Conservation (phyloP, 768 basidiomycete species). For the Naganishia randhawae region DNA sequence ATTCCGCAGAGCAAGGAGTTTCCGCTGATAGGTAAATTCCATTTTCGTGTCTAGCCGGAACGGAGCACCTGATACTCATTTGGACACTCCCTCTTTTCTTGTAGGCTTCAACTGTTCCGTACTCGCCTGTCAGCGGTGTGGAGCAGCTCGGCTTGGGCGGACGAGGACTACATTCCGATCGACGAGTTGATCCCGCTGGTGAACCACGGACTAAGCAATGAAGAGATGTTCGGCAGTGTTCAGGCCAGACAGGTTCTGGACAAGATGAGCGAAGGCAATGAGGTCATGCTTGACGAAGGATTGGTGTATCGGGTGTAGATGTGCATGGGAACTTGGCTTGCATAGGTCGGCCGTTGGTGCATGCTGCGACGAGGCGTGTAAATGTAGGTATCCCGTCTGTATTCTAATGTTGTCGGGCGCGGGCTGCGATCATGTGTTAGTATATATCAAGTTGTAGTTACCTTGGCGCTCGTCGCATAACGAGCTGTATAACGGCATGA, state of each 20-base stretch:
- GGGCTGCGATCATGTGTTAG: no score
- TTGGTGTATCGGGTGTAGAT: slow-evolving; percentile 77
- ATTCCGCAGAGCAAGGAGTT: slow-evolving; percentile 23
- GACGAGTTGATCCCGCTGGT: slow-evolving; percentile 66
- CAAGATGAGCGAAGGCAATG: slow-evolving; percentile 69
- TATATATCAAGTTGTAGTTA: no score
- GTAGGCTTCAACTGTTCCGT: slow-evolving; percentile 75
- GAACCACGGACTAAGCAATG: slow-evolving; percentile 69
- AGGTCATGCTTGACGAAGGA: slow-evolving; percentile 83
- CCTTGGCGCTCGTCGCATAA: no score
- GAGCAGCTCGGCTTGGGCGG: slow-evolving; percentile 59
- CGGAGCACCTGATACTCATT: no score
- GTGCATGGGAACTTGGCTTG: no score
- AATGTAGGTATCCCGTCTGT: no score
- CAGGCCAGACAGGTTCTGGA: slow-evolving; percentile 73
- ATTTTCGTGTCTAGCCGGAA: no score
- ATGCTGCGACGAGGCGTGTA: no score
- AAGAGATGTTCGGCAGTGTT: slow-evolving; percentile 68
- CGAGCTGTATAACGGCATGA: no score
- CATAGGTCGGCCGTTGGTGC: no score
- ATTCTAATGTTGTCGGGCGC: no score
- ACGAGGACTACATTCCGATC: slow-evolving; percentile 73
- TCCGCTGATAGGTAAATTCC: background rate
- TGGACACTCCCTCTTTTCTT: background rate
- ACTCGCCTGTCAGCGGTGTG: slow-evolving; percentile 69